Evolutionary conservation across 495 filamentous ascomycete genomes (phyloP), one percentile per base, ranked within the genome.

Genomic region (Xylaria palmicola): DNA sequence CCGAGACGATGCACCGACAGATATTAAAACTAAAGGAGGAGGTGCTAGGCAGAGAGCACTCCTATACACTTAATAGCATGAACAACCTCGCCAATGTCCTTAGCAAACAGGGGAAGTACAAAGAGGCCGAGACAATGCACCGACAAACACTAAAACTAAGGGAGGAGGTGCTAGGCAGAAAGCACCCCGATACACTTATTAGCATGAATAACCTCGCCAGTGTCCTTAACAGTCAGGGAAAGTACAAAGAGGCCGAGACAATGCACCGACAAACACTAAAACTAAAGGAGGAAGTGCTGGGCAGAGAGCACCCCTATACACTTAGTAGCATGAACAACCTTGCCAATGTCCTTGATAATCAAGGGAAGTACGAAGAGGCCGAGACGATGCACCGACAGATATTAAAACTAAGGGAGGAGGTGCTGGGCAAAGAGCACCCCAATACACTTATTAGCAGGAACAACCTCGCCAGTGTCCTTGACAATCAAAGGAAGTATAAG

Each of bases 61-160:
- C 40, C 15, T 0, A 51, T 4, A 67, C 53, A 40, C 48, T 67
- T 50, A 7, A 0, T 2, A 32, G 0, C 30, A 60, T 63, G 30
- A 54, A 61, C 32, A 56, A 67, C n/a, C 50, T 67, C 39, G 61
- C 34, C 19, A 4, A 10, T 29, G 24, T 37, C 24, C 48, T 65
- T 59, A 5, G 40, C 5, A 22, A 40, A 13, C 51, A 60, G 20
- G 63, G 55, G 41, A 62, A 64, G 34, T 62, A 62, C 26, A 43
- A 65, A 17, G 62, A 71, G 43, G 55, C 59, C 19, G 47, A 64
- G 53, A 37, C 49, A 52, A 62, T 67, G 26, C 27, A 64, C 36
- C 65, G 45, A 34, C 15, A 67, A 40, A 26, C 29, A 20, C 40
- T 66, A 15, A 26, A 63, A 34, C 17, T 49, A 17, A 56, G 13